Evolutionary conservation across 2,329 filamentous ascomycete species (phyloP).

Genomic region (Plenodomus tracheiphilus): DNA sequence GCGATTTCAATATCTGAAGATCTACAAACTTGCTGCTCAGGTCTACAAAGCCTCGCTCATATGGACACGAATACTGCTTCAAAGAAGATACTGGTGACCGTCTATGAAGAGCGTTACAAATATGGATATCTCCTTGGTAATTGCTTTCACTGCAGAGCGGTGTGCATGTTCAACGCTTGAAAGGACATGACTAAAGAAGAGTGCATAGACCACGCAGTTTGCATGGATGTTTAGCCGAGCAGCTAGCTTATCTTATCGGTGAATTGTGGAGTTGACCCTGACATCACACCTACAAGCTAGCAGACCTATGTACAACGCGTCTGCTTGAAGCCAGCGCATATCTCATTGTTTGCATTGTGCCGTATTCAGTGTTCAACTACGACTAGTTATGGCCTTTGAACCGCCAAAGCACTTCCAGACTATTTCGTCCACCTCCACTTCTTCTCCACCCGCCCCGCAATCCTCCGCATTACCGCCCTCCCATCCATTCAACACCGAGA

Average conservation of each 20-base stretch:
- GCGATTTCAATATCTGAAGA: too few relatives aligned
- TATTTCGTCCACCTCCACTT: constrained; percentile 30
- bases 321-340: background rate
- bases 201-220: too few relatives aligned
- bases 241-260: background rate
- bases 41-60: too few relatives aligned
- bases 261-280: background rate
- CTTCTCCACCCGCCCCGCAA: constrained; percentile 29
- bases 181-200: too few relatives aligned
- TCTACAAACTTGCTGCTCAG: too few relatives aligned
- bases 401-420: constrained; percentile 44
- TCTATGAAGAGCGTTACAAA: too few relatives aligned
- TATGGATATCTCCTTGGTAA: too few relatives aligned
- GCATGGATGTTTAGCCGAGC: too few relatives aligned
- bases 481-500: constrained; percentile 7
- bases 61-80: too few relatives aligned
- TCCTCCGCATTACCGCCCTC: constrained; percentile 32
- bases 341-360: background rate
- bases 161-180: too few relatives aligned
- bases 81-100: too few relatives aligned
- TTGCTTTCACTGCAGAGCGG: too few relatives aligned
- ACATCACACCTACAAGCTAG: background rate
- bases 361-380: background rate
- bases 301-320: background rate
- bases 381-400: constrained; percentile 13